Evolutionary conservation across 169 alveolate genomes (phyloP), one percentile per base, ranked within the genome.

Genomic region (Babesia microti): DNA sequence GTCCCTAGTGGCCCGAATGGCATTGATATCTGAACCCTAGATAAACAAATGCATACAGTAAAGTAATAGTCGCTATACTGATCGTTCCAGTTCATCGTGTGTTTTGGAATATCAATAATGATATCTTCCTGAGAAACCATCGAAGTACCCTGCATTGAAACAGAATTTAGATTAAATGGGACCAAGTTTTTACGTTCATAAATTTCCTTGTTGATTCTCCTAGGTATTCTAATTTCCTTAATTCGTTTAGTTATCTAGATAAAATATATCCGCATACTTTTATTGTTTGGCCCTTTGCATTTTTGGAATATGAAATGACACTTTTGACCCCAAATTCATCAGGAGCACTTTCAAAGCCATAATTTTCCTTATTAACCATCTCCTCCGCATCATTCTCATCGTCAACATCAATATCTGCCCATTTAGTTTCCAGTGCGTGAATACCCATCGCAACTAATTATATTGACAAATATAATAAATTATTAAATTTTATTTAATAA

Each of bases 371-470:
- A 17, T 53, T 32, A 5, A 53, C 44, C 23, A 69, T 55, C 17
- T 65, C 58, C 26, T 75, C 79, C 24, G 39, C 65, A 22, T 75
- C 85, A 41, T 65, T 44, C 28, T 75, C 85, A 24, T 75, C 85
- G 44, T 75, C 85, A 33, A 78, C 79, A 41, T 75, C 85, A 41
- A 75, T 68, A 46, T 75, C 85, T 21, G 78, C 85, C 85, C 85
- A 75, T 47, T 75, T 75, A 30, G 78, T 61, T 18, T 69, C 85
- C 52, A 56, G 35, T n/a, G 28, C 21, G 18, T 37, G 9, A 34
- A 39, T 63, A 17, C 44, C 76, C 54, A 44, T 7, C 18, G 23
- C 7, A 58, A n/a, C 24, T 5, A 17, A 4, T 4, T 18, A 9
- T 4, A 4, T 41, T 6, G 3, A 45, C 6, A 4, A 18, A 9